Base-by-base conservation (phyloP, 257 asterid species). In the Paulownia fortunei region DNA sequence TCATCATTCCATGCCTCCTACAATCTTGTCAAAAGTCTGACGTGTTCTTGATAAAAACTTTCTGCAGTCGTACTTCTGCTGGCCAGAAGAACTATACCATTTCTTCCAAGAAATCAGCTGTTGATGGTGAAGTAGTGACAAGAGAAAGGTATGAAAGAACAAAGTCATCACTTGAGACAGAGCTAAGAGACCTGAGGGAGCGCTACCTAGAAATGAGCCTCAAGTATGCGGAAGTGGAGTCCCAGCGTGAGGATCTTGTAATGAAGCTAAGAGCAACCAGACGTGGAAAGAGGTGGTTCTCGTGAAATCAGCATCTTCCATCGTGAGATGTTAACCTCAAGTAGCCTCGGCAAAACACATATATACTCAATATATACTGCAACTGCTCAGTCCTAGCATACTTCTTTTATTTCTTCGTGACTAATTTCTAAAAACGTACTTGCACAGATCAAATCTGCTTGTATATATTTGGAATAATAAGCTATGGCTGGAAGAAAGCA, bases 121-220 rank as follows among this genome's bases (percentile, higher is more conserved):
- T 30, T 24, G 84, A 78, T 18, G 81, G 85, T 10, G 86, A 79
- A 49, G 79, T 69, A 9, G 87, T 80, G 80, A 47, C 84, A 54
- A 82, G 86, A 79, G 90, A 89, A 77, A 86, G 80, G 84, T 86
- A 82, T 23, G 93, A 92, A 64, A 73, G 91, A 36, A 88, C 97
- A 71, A 92, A 91, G 76, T 88, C 96, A 34, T 88, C 92, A 21
- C 87, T 95, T 1, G 97, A 92, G 86, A 82, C 86, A 6, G 99
- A 95, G 92, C 72, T 95, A 34, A 84, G 85, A 81, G 98, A 95
- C 60, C 85, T 95, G 21, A 91, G 88, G 0, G 97, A 95, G 5
- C 92, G 97, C 0, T 95, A 95, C 85, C 86, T 89, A 60, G 84
- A 91, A 67, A 95, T 93, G 98, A 95, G 99, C 77, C 94, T 95